Evolutionary conservation across 306 rosid genomes (phyloP).

Genomic region (Alnus glutinosa): DNA sequence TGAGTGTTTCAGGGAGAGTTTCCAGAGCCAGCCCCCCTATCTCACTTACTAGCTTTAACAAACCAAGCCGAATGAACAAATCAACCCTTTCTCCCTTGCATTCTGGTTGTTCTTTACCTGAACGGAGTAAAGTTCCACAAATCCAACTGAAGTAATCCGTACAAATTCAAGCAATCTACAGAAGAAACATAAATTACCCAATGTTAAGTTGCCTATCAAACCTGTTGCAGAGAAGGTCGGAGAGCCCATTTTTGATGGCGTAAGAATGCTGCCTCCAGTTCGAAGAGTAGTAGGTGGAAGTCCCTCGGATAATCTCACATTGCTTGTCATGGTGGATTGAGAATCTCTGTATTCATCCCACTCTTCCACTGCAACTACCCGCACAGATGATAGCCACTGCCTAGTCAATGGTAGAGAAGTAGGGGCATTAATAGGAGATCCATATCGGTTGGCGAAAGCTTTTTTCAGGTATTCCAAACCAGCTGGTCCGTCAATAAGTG

Average conservation of each 20-base stretch:
- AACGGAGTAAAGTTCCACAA: not conserved
- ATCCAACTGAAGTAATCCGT: slow-evolving; percentile 5
- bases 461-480: slow-evolving; percentile 36
- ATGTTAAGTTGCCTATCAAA: slow-evolving; percentile 3
- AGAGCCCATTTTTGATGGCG: slow-evolving; percentile 11
- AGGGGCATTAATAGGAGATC: slow-evolving; percentile 30
- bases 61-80: slow-evolving; percentile 38
- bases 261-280: slow-evolving; percentile 31
- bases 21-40: slow-evolving; percentile 30
- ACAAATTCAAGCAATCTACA: not conserved
- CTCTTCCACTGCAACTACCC: slow-evolving; percentile 31
- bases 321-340: slow-evolving; percentile 10
- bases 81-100: slow-evolving; percentile 40
- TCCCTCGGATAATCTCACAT: slow-evolving; percentile 7
- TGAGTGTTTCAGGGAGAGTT: slow-evolving; percentile 38
- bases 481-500: slow-evolving; percentile 41
- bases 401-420: slow-evolving; percentile 32
- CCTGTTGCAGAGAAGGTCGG: slow-evolving; percentile 1
- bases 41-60: slow-evolving; percentile 42
- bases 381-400: slow-evolving; percentile 37
- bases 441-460: slow-evolving; percentile 34
- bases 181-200: not conserved
- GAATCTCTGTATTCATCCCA: slow-evolving; percentile 36
- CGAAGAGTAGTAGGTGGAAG: slow-evolving; percentile 28
- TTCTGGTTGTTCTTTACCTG: slow-evolving; percentile 31